Conservation (phyloP, 345 rosid species). For the Dimocarpus longan region DNA sequence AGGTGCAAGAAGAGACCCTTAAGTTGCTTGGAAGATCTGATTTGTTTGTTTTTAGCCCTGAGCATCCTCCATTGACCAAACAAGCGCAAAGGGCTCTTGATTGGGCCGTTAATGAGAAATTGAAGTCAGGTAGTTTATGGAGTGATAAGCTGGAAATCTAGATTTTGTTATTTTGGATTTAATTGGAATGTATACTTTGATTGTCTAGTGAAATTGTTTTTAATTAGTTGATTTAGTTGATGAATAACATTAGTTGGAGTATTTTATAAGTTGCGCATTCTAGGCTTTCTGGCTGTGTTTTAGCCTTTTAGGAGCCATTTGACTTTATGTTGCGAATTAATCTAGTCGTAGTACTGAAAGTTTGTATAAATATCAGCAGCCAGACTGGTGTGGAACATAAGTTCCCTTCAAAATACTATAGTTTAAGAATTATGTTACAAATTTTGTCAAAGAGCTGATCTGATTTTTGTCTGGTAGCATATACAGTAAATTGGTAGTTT, state of each 20-base stretch:
- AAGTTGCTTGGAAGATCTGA: constrained; percentile 83
- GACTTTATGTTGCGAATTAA: not conserved
- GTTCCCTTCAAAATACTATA: not conserved
- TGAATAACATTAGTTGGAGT: not conserved
- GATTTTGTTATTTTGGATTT: not conserved
- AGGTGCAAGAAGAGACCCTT: constrained; percentile 70
- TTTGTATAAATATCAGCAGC: not conserved
- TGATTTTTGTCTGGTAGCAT: not conserved
- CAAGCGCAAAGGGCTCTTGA: constrained; percentile 83
- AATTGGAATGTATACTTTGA: constrained; percentile 3
- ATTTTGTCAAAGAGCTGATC: not conserved
- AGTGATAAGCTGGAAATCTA: not conserved
- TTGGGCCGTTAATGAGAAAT: constrained; percentile 85
- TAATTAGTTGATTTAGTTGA: not conserved
- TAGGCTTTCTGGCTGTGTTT: too few relatives aligned
- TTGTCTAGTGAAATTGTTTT: not conserved
- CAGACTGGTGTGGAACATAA: not conserved
- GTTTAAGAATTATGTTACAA: not conserved
- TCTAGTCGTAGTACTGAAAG: not conserved
- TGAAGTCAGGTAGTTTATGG: constrained; percentile 67
- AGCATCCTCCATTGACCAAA: constrained; percentile 84
- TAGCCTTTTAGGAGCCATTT: not conserved
- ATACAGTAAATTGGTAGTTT: not conserved
- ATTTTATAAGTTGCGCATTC: not conserved
- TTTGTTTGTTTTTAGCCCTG: constrained; percentile 69